Base-by-base conservation (phyloP, 768 basidiomycete species). In the Pholiota conissans region DNA sequence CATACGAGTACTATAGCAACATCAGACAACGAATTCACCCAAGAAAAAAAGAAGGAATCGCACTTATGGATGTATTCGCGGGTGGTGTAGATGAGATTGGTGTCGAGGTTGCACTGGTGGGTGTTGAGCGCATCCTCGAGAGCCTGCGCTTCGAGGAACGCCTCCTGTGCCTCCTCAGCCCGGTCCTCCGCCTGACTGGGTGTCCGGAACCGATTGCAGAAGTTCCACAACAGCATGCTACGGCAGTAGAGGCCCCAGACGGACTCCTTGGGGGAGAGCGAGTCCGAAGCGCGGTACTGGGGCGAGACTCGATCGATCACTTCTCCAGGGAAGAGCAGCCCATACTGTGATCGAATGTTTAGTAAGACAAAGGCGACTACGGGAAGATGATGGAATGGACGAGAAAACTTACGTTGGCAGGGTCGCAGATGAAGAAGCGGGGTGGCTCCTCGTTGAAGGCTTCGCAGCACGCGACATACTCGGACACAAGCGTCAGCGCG, bases 231-330 rank as follows among this genome's bases (percentile, higher is more conserved):
- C 9, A 93, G 79, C 87, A 92, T 89, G 67, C 84, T 84, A 30
- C 91, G 84, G 71, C 89, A 91, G 64, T 90, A 90, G 26, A 93
- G 74, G 0, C 89, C 90, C 90, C 90, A 92, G 1, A 93, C 79
- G 14, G 86, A 85, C 60, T 92, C 88, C 67, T 91, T 92, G 14
- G 85, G 79, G 16, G 86, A 86, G 30, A 78, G 78, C 29, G 73
- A 71, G 55, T 77, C 74, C 52, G 72, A 72, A 22, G 74, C 71
- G 39, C 73, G 71, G 55, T 74, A 77, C 30, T 65, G 64, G 18
- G 70, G 72, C 5, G 81, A 74, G 18, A 71, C 65, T 50, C 83
- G 82, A 64, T 86, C 83, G 40, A 79, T 72, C 6, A 81, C 78
- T 70, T 93, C 90, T 0, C 89, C 90, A 1, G 91, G 91, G 69